Evolutionary conservation across 2,329 filamentous ascomycete species (phyloP), one percentile per base, ranked within the genome.

Genomic region (Pseudogymnoascus sp.): DNA sequence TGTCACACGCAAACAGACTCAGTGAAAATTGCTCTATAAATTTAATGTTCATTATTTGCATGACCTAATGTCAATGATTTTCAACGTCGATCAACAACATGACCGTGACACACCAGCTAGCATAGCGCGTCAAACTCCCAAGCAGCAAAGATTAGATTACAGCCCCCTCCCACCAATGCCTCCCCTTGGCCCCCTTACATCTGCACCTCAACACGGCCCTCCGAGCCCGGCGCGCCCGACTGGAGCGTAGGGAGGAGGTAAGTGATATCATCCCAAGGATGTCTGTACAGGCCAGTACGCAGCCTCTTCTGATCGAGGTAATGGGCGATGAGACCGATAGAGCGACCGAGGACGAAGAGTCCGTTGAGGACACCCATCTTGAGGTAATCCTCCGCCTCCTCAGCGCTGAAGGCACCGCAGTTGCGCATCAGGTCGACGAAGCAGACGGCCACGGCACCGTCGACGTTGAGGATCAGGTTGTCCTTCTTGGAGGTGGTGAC

Each of bases 401-500:
- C 95, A 59, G 87, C 77, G 70, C 89, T 93, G 86, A 99, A 99
- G 63, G 95, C 93, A 77, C 95, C 95, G 77, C 93, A 96, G 86
- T 96, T 96, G 79, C 95, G 91, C 80, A 99, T 84, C 68, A 99
- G 84, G 75, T 99, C 95, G 69, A 99, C 93, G 76, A 99, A 99
- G 89, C 93, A 97, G 77, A 99, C 95, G 70, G 95, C 95, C 74
- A 99, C 90, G 78, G 91, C 96, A 73, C 95, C 95, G 76, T 97
- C 95, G 65, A 99, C 95, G 84, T 99, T 99, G 74, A 99, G 88
- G 73, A 99, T 99, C 71, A 99, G 87, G 85, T 97, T 99, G 82
- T 99, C 95, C 86, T 99, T 99, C 90, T 99, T 99, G 69, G 92
- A 97, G 60, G 95, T 99, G 63, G 95, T 99, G 69, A 99, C 95